Evolutionary conservation across 352 stramenopile genomes (phyloP).

Genomic region (Phytophthora multivora): DNA sequence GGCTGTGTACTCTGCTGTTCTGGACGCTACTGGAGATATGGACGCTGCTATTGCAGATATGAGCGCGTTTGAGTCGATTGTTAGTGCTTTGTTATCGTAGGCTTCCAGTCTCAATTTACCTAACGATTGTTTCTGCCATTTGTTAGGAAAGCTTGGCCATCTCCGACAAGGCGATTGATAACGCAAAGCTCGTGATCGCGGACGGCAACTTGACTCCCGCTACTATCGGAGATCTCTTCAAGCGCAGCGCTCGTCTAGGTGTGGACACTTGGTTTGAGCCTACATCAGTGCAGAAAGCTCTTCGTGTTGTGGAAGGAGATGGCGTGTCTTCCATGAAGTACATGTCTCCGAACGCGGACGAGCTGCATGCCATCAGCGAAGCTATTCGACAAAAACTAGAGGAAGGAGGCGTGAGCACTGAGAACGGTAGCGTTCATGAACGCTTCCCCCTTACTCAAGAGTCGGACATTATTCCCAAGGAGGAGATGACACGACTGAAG

Average conservation of each 20-base stretch:
- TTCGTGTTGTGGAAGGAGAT: slow-evolving; percentile 58
- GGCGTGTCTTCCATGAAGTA: slow-evolving; percentile 62
- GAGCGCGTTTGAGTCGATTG: slow-evolving; percentile 76
- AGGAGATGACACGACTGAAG: slow-evolving; percentile 64
- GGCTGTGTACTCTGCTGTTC: slow-evolving; percentile 86
- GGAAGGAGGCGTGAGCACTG: slow-evolving; percentile 26
- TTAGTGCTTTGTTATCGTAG: slow-evolving; percentile 28
- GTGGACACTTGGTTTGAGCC: slow-evolving; percentile 84
- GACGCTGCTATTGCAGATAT: slow-evolving; percentile 89
- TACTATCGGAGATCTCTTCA: slow-evolving; percentile 52
- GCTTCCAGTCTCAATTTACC: not conserved
- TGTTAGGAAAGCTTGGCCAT: slow-evolving; percentile 51
- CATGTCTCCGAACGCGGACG: slow-evolving; percentile 81
- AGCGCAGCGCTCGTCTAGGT: slow-evolving; percentile 40
- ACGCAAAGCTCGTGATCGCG: slow-evolving; percentile 64
- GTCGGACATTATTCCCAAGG: slow-evolving; percentile 44
- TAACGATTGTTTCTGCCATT: slow-evolving; percentile 6
- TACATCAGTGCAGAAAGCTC: slow-evolving; percentile 83
- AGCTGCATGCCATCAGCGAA: slow-evolving; percentile 71
- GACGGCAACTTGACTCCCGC: slow-evolving; percentile 77
- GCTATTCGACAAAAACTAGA: slow-evolving; percentile 45
- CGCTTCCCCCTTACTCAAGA: slow-evolving; percentile 59
- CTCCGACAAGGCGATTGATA: slow-evolving; percentile 48
- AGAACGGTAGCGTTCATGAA: slow-evolving; percentile 30
- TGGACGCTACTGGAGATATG: slow-evolving; percentile 79